Conservation (phyloP, 495 filamentous ascomycete species). For the Aspergillus incahuasiensis region DNA sequence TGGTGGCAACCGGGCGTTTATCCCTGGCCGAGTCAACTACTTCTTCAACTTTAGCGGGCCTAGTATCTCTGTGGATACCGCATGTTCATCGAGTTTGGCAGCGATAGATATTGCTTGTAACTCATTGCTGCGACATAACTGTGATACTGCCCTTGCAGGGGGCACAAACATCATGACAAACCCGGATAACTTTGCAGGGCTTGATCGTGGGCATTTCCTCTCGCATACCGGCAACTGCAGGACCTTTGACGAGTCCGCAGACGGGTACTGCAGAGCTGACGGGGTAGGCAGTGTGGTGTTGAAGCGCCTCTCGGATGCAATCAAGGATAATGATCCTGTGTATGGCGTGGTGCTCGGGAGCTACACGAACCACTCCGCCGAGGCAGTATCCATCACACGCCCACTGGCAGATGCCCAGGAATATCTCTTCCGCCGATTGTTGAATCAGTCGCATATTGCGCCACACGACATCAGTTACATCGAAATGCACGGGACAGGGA, state of each 20-base stretch:
- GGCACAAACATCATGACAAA: too few species aligned
- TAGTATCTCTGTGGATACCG: too few species aligned
- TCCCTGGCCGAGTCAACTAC: neutral
- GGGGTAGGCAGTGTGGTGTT: neutral
- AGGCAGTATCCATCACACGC: constrained; percentile 42
- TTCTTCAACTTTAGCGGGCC: too few species aligned
- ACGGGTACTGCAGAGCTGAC: constrained; percentile 8
- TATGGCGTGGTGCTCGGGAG: neutral
- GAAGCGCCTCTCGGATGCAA: constrained; percentile 1
- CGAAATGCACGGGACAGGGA: constrained; percentile 6
- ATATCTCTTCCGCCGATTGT: constrained; percentile 26
- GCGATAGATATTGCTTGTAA: too few species aligned
- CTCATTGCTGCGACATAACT: too few species aligned
- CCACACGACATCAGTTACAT: constrained; percentile 36
- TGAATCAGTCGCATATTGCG: constrained; percentile 37
- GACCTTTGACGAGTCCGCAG: constrained; percentile 3
- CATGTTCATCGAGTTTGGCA: too few species aligned
- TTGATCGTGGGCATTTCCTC: constrained; percentile 39
- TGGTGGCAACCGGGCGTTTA: neutral
- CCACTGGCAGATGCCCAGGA: constrained; percentile 47
- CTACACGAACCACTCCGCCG: constrained; percentile 39
- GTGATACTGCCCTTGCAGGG: too few species aligned
- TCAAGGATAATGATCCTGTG: neutral
- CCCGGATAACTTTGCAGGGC: constrained; percentile 34
- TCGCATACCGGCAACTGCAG: constrained; percentile 3